A percentile compares a stretch with the other conserved stretches of the same genome.
These are phyloP conservation scores for Thelonectria blattea DNA, from an alignment of 2,329 filamentous ascomycete species.

Conservation along the genomic window DNA sequence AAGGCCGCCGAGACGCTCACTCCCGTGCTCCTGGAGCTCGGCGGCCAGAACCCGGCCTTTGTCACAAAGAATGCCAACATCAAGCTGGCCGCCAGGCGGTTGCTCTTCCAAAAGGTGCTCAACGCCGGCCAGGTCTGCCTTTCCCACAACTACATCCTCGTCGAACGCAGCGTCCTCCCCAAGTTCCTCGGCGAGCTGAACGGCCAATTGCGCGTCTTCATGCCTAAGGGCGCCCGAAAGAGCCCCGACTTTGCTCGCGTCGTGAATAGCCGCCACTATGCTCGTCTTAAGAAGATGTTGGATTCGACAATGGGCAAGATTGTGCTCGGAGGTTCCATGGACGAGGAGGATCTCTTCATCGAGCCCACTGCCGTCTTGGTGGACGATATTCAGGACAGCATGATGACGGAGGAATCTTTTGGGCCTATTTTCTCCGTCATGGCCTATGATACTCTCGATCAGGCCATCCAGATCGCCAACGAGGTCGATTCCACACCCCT, in stretches of 20 bases:
- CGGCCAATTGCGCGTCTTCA: constrained; percentile 75
- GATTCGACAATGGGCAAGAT: constrained; percentile 84
- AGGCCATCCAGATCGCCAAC: constrained; percentile 84
- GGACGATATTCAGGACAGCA: constrained; percentile 70
- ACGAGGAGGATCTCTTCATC: constrained; percentile 82
- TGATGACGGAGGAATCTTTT: constrained; percentile 86
- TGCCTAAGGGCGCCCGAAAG: constrained; percentile 79
- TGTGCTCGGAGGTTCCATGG: constrained; percentile 82
- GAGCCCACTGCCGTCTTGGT: constrained; percentile 93
- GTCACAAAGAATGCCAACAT: constrained; percentile 84
- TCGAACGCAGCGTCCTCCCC: constrained; percentile 75
- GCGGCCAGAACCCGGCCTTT: constrained; percentile 90
- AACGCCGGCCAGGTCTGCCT: constrained; percentile 93
- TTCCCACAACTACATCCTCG: constrained; percentile 88
- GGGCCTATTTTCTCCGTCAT: constrained; percentile 90
- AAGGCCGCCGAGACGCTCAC: constrained; percentile 91
- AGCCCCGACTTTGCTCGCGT: constrained; percentile 82
- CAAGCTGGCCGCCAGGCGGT: constrained; percentile 77
- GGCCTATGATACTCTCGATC: constrained; percentile 78
- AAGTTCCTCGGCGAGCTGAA: constrained; percentile 78
- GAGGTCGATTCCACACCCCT: constrained; percentile 83
- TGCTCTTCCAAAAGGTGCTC: constrained; percentile 87
- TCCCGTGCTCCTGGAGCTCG: constrained; percentile 87
- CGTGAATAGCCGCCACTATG: constrained; percentile 79
- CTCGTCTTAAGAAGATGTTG: constrained; percentile 88